phyloP scores from a whole-genome alignment of 164 flowering plant species.

The Chimonanthus salicifolius region DNA sequence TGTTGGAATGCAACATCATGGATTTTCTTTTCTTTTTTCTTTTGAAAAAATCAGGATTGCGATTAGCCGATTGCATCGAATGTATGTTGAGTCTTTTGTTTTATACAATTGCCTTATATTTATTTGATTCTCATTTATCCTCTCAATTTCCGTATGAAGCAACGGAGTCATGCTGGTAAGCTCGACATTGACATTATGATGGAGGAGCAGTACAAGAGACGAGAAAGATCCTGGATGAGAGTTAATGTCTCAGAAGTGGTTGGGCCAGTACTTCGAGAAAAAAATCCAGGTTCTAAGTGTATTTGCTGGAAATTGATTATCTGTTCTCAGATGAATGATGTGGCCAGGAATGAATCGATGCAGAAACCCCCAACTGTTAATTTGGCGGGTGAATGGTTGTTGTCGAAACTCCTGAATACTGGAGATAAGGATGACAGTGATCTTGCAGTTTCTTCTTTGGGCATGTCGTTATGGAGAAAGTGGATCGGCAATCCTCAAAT shows the following conservation, averaged over 20 bases:
- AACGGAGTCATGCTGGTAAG: constrained; percentile 24
- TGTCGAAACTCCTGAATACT: constrained; percentile 62
- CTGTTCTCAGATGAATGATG: constrained; percentile 34
- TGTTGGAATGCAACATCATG: too few relatives aligned
- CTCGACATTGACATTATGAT: constrained; percentile 57
- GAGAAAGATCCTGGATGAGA: constrained; percentile 53
- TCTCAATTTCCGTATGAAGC: constrained; percentile 32
- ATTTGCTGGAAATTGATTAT: constrained; percentile 78
- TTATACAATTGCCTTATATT: too few relatives aligned
- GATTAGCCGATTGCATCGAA: too few relatives aligned
- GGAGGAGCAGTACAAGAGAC: constrained; percentile 50
- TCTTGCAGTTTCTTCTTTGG: constrained; percentile 48
- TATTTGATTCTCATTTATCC: neutral
- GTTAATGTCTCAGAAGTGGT: constrained; percentile 77
- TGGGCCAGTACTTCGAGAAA: constrained; percentile 36
- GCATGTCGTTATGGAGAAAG: constrained; percentile 70
- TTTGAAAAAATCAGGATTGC: too few relatives aligned
- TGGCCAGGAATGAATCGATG: constrained; percentile 6
- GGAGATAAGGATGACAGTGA: constrained; percentile 28
- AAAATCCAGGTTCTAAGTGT: constrained; percentile 56
- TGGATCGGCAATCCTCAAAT: constrained; percentile 34
- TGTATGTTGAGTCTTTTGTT: too few relatives aligned
- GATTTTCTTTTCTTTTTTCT: too few relatives aligned
- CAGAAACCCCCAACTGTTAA: constrained; percentile 17
- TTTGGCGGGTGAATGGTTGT: constrained; percentile 53